Evolutionary conservation across 495 filamentous ascomycete species (phyloP).

Genomic region (Glonium stellatum): DNA sequence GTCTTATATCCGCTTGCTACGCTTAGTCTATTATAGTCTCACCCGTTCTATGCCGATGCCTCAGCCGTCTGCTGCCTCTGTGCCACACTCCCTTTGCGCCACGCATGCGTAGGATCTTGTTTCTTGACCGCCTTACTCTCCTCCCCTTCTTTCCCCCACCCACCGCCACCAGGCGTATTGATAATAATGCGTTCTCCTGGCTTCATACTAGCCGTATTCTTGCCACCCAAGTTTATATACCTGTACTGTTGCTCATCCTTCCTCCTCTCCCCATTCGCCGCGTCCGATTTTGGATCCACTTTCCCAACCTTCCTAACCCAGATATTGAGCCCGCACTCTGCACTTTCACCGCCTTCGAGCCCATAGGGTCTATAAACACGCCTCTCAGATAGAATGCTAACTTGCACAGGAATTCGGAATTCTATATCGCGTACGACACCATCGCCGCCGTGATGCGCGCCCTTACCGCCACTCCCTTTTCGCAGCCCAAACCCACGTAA

Average conservation of each 20-base stretch:
- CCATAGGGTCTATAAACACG: slow-evolving; percentile 86
- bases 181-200: slow-evolving; percentile 82
- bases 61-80: slow-evolving; percentile 26
- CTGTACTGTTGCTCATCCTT: slow-evolving; percentile 52
- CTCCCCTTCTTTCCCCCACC: slow-evolving; percentile 58
- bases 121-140: slow-evolving; percentile 40
- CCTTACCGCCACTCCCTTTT: slow-evolving; percentile 59
- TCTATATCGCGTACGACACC: slow-evolving; percentile 93
- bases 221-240: slow-evolving; percentile 77
- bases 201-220: slow-evolving; percentile 86
- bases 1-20: too few relatives aligned
- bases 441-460: slow-evolving; percentile 75
- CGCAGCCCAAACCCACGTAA: slow-evolving; percentile 77
- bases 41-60: slow-evolving; percentile 14
- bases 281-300: slow-evolving; percentile 15
- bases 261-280: slow-evolving; percentile 13
- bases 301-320: slow-evolving; percentile 65
- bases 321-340: slow-evolving; percentile 69
- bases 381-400: slow-evolving; percentile 81
- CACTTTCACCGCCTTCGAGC: slow-evolving; percentile 78
- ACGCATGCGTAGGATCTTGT: slow-evolving; percentile 46
- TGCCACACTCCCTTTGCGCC: slow-evolving; percentile 28
- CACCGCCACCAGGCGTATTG: slow-evolving; percentile 64
- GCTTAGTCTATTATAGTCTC: too few relatives aligned
- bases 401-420: slow-evolving; percentile 82